Percentiles rank a stretch among this genome's conserved stretches.
Evolutionary conservation across 768 basidiomycete species (phyloP).

Genomic region (Asterophora lycoperdoides): DNA sequence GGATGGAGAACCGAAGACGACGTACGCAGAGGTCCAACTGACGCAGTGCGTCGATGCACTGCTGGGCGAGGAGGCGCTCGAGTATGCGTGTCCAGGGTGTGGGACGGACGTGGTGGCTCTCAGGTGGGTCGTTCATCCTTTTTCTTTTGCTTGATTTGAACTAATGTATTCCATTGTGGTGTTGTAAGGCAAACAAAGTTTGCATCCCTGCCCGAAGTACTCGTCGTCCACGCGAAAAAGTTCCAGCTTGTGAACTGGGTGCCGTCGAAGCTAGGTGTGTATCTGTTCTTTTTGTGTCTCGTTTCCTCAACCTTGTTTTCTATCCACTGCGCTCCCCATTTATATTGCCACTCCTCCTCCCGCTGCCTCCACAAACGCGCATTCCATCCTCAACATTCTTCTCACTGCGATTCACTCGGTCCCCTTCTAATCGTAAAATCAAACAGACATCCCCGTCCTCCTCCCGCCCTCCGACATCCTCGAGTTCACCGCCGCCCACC

Average conservation of each 20-base stretch:
- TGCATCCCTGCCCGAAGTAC: slow-evolving; percentile 81
- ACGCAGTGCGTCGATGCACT: slow-evolving; percentile 56
- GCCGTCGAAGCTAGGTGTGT: slow-evolving; percentile 84
- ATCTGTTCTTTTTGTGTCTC: not conserved
- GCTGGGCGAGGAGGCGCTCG: slow-evolving; percentile 59
- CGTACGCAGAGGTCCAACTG: slow-evolving; percentile 62
- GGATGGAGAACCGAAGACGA: slow-evolving; percentile 51
- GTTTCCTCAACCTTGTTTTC: not conserved
- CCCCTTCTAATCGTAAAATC: too few species aligned
- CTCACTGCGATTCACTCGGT: too few species aligned
- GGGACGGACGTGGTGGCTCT: slow-evolving; percentile 60
- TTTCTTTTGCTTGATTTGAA: not conserved
- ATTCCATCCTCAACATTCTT: too few species aligned
- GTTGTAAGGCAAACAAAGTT: slow-evolving; percentile 67
- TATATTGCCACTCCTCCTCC: too few species aligned
- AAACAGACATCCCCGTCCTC: slow-evolving; percentile 79
- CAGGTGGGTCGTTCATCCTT: slow-evolving; percentile 50
- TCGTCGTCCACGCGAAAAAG: slow-evolving; percentile 88
- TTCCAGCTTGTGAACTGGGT: slow-evolving; percentile 98
- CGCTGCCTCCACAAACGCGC: too few species aligned
- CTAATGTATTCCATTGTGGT: not conserved
- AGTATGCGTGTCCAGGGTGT: slow-evolving; percentile 80
- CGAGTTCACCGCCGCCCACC: slow-evolving; percentile 51
- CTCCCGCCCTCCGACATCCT: slow-evolving; percentile 59
- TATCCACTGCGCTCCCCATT: too few species aligned